Conservation (phyloP, 139 green algal species). For the Micractinium sp. region DNA sequence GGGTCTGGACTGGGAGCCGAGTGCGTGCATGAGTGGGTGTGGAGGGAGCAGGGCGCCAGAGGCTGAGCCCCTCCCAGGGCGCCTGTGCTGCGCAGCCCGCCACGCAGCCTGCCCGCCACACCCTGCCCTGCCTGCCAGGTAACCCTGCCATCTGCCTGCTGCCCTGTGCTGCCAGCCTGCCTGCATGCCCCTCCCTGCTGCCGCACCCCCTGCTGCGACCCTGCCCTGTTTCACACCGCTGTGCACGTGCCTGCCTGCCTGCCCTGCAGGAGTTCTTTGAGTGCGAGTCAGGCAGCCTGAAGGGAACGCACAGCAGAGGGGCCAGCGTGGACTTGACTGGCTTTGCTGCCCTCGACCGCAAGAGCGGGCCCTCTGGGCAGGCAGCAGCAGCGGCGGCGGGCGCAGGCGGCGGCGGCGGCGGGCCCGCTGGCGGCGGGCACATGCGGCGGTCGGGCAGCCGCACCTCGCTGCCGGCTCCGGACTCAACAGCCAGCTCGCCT, state of each 20-base stretch:
- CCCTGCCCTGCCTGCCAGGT: no score
- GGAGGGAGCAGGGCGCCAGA: no score
- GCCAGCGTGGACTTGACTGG: constrained; percentile 25
- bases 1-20: no score
- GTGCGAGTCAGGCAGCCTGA: constrained; percentile 32
- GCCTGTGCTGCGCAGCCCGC: no score
- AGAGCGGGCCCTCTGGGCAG: not conserved
- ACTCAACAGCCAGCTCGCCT: constrained; percentile 2
- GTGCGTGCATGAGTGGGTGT: no score
- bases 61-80: no score
- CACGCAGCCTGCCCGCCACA: no score
- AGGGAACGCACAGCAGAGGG: constrained; percentile 10
- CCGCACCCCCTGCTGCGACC: not conserved
- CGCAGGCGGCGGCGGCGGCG: not conserved
- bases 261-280: constrained; percentile 53
- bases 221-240: not conserved
- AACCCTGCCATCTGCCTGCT: no score
- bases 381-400: not conserved
- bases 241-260: no score
- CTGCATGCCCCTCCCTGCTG: no score
- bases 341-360: not conserved
- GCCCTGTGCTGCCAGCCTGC: no score
- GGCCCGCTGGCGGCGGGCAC: no score
- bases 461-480: constrained; percentile 12
- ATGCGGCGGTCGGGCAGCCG: constrained; percentile 20